Evolutionary conservation across 768 basidiomycete genomes (phyloP), one percentile per base, ranked within the genome.

Genomic region (Trametes punicea): DNA sequence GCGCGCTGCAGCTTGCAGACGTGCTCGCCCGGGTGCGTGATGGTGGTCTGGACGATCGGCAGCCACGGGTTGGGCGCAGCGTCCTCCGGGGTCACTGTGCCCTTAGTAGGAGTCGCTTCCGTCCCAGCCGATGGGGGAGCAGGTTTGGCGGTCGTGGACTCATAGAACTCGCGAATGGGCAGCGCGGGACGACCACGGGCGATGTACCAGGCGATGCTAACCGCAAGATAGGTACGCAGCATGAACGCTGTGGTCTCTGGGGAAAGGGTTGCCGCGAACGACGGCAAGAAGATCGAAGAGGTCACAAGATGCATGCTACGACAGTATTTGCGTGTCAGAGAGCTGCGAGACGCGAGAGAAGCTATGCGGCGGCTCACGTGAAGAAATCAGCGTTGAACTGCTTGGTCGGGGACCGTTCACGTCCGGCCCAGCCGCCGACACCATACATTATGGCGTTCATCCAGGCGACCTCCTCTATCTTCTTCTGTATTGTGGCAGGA

Each of bases 391-490:
- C 79, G 23, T 76, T 73, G 65, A 82, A 86, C 48, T 59, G 48
- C 21, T 54, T 53, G 23, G 5, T 51, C 11, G 42, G 16, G 3
- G 56, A 16, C 2, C 48, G 30, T 67, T 51, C 72, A 63, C 51
- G 73, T 69, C 71, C 76, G 76, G 10, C 81, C 73, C 76, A 81
- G 3, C 84, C 85, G 6, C 76, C 78, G 18, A 82, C 70, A 2
- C 76, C 82, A 57, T 83, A 90, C 20, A 84, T 60, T n/a, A 86
- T 53, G 0, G 71, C 70, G 40, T 73, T 76, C 16, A 77, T 68
- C 82, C 85, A 90, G 5, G 72, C 64, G 4, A 90, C 60, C 61
- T 90, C 87, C 59, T 84, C 83, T 23, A 84, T 73, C 67, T 86
- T 88, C 16, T 72, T 67, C n/a, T 75, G 73, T 6, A 83, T 61